Base-by-base conservation (phyloP, 495 filamentous ascomycete species). In the Talaromyces thailandensis region DNA sequence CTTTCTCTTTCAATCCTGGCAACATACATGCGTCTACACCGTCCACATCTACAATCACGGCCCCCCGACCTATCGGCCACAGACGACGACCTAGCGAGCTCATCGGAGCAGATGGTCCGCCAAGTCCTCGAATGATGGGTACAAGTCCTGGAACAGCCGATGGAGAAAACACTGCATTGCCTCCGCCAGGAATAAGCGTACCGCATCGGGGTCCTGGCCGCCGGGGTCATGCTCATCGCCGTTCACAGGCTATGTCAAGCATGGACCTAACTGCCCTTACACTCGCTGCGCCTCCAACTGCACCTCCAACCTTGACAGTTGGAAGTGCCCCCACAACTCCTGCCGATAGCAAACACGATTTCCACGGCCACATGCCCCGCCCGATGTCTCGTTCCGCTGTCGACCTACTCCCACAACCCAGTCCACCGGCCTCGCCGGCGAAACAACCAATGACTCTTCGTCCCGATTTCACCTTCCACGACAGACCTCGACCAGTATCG, bases 221-320 rank as follows among this genome's bases (percentile, higher is more conserved):
- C 61, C 82, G 89, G 67, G 85, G 89, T 21, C 92, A 96, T 74
- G 86, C 86, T 12, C 92, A 96, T 76, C 84, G 91, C 57, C 84
- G 92, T 62, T 95, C 91, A n/a, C 86, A 84, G 35, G 92, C 92
- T 1, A 86, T 96, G 11, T 94, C 91, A n/a, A 87, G 81, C 63
- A 86, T 92, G 63, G 92, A 96, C 74, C 71, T 95, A 4, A 86
- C 85, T 6, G 81, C 85, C 21, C 89, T 96, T 52, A 75, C 91
- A 25, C 87, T 87, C 62, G 70, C 81, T 3, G 70, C 84, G 21
- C 75, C 73, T 60, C 50, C 77, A 56, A 72, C 70, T 53, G 21
- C 50, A 25, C 25, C 50, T 14, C 23, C 7, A 6, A 28, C 16
- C n/a, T 11, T 79, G 29, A 76, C 77, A 53, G 79, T 81, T 32